Evolutionary conservation across 2,329 filamentous ascomycete genomes (phyloP), one percentile per base, ranked within the genome.

Genomic region (Exophiala spinifera): DNA sequence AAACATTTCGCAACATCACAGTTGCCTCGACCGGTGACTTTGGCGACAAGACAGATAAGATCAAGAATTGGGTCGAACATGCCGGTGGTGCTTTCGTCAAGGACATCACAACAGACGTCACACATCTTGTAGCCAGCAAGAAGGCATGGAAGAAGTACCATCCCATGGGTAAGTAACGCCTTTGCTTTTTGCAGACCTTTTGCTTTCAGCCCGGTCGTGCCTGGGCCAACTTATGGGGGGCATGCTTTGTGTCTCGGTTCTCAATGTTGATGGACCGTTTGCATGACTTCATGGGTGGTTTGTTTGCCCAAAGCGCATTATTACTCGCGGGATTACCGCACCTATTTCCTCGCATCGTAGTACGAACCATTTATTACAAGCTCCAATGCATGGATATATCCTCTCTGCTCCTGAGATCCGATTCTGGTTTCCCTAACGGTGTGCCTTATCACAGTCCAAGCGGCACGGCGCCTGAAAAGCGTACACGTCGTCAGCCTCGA

Each of bases 91-190:
- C 53, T 1, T 86, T 84, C 65, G 70, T 73, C 0, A 67, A 73
- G 1, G 71, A 75, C 0, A 70, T 89, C 15, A 75, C 75, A 21
- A 67, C 75, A 0, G 64, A 73, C 0, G 81, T 86, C 8, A 95
- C 90, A 0, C 90, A 95, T 69, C 72, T 96, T 0, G 77, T 96
- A 19, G 81, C 83, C 50, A 83, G 82, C 0, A 74, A 79, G 46
- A 77, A 83, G 31, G 80, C 85, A 14, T 91, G 83, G 69, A 77
- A 79, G 57, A 69, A 75, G 5, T 64, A 74, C 1, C 67, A 69
- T 55, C 69, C 76, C 46, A 67, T 71, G 62, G 68, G 76, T 74
- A 68, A 46, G 58, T 43, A 15, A 39, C 7, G 6, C 33, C 15
- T 21, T 40, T 40, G 11, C 3, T 25, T 50, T 37, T 23, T 23